Evolutionary conservation across 2,329 filamentous ascomycete species (phyloP).

Genomic region (Apiospora rasikravindrae): DNA sequence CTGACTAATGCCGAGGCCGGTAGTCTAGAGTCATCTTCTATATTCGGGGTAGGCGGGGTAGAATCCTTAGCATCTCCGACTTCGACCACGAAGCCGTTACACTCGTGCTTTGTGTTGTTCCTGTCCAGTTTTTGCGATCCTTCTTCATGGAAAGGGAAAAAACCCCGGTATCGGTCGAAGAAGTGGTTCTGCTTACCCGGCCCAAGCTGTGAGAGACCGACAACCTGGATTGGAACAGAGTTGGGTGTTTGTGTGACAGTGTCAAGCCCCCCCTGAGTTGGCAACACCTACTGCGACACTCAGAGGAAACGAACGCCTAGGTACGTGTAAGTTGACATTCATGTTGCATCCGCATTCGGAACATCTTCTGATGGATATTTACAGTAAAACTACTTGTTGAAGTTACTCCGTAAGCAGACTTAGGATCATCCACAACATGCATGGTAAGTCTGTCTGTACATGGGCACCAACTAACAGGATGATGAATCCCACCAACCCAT

Average conservation of each 20-base stretch:
- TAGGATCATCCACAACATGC: too few relatives aligned
- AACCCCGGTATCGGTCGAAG: not conserved
- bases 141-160: not conserved
- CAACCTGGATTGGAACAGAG: not conserved
- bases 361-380: not conserved
- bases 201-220: not conserved
- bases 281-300: not conserved
- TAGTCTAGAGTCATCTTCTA: not conserved
- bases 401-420: not conserved
- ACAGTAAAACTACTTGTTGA: not conserved
- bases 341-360: not conserved
- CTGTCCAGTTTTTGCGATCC: not conserved
- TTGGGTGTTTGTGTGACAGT: not conserved
- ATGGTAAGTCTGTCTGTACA: not conserved
- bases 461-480: not conserved
- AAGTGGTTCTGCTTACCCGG: not conserved
- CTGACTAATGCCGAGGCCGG: not conserved
- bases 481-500: not conserved
- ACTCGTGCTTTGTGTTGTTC: too few relatives aligned
- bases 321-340: not conserved
- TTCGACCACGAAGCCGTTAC: not conserved
- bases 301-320: too few relatives aligned
- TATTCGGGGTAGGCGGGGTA: constrained; percentile 13
- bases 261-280: not conserved
- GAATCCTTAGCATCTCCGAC: not conserved